Percentiles rank a stretch among this genome's conserved stretches.
phyloP scores from a whole-genome alignment of 1,284 basidiomycete species.

The Apiotrichum veenhuisii region DNA sequence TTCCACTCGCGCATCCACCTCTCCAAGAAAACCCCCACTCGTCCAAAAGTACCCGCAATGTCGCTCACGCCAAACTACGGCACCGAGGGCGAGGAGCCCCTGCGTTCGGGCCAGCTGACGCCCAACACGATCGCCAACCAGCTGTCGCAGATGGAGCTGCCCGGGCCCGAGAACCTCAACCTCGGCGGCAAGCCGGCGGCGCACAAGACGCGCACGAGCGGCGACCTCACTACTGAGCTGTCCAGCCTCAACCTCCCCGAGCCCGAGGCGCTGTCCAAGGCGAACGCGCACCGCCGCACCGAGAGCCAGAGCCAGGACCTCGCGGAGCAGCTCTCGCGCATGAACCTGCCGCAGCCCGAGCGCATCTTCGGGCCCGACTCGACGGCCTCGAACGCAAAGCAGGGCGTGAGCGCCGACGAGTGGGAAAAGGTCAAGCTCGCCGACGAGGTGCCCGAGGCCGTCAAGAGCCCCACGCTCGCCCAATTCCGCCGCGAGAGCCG shows the following conservation, averaged over 20 bases:
- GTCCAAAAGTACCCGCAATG: slow-evolving; percentile 3
- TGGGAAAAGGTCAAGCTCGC: slow-evolving; percentile 48
- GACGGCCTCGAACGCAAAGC: slow-evolving; percentile 19
- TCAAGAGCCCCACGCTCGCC: slow-evolving; percentile 41
- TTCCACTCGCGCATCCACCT: background rate
- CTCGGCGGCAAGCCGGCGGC: slow-evolving; percentile 24
- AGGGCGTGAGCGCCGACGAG: slow-evolving; percentile 43
- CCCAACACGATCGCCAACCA: slow-evolving; percentile 46
- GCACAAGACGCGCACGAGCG: background rate
- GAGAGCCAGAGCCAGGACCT: slow-evolving; percentile 48
- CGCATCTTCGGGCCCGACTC: slow-evolving; percentile 47
- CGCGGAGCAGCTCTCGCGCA: slow-evolving; percentile 37
- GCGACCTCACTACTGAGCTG: slow-evolving; percentile 23
- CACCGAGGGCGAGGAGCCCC: slow-evolving; percentile 4
- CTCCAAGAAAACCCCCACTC: background rate
- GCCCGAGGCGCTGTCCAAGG: slow-evolving; percentile 44
- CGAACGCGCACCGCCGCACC: slow-evolving; percentile 33
- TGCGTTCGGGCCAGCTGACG: slow-evolving; percentile 34
- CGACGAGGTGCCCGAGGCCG: slow-evolving; percentile 48
- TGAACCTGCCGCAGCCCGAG: slow-evolving; percentile 50
- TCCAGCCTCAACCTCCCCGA: slow-evolving; percentile 41
- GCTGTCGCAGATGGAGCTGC: slow-evolving; percentile 46
- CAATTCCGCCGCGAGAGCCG: slow-evolving; percentile 41
- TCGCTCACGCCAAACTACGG: slow-evolving; percentile 10
- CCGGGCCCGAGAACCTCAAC: slow-evolving; percentile 40